phyloP scores from a whole-genome alignment of 805 yeast genomes.

The Cyberlindnera mississippiensis region DNA sequence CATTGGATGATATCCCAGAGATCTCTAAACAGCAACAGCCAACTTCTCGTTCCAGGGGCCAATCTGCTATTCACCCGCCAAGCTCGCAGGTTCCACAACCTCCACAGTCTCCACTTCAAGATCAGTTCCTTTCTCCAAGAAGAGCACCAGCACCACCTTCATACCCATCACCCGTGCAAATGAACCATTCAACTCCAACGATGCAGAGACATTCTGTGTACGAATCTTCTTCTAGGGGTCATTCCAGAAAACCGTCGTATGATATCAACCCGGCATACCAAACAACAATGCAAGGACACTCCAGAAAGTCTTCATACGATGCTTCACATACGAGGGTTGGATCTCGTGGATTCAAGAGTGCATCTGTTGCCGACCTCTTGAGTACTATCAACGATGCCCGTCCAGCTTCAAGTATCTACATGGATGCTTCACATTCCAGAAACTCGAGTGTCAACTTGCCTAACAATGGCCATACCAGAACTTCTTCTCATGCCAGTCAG shows the following conservation, averaged over 20 bases:
- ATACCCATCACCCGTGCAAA: constrained; percentile 39
- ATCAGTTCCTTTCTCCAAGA: constrained; percentile 60
- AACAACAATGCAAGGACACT: constrained; percentile 13
- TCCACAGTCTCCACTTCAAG: constrained; percentile 16
- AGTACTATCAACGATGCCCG: constrained; percentile 27
- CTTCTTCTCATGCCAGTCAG: constrained; percentile 40
- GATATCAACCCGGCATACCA: constrained; percentile 20
- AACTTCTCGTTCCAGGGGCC: constrained; percentile 5
- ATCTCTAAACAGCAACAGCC: constrained; percentile 7
- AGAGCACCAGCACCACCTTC: constrained; percentile 70
- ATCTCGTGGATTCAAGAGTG: constrained; percentile 20
- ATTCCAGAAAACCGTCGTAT: constrained; percentile 30
- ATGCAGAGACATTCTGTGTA: constrained; percentile 26
- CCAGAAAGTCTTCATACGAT: constrained; percentile 28
- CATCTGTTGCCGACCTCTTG: constrained; percentile 32
- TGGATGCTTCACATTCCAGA: constrained; percentile 34
- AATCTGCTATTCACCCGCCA: constrained; percentile 16
- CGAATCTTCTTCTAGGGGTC: constrained; percentile 18
- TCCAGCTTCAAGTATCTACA: constrained; percentile 51
- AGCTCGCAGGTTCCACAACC: constrained; percentile 16
- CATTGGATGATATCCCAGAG: constrained; percentile 42
- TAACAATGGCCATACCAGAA: constrained; percentile 36
- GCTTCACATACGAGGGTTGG: constrained; percentile 18
- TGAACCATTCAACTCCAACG: constrained; percentile 21
- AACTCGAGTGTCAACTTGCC: constrained; percentile 30